Conservation (phyloP, 208 protist species). For the Porcisia deanei region DNA sequence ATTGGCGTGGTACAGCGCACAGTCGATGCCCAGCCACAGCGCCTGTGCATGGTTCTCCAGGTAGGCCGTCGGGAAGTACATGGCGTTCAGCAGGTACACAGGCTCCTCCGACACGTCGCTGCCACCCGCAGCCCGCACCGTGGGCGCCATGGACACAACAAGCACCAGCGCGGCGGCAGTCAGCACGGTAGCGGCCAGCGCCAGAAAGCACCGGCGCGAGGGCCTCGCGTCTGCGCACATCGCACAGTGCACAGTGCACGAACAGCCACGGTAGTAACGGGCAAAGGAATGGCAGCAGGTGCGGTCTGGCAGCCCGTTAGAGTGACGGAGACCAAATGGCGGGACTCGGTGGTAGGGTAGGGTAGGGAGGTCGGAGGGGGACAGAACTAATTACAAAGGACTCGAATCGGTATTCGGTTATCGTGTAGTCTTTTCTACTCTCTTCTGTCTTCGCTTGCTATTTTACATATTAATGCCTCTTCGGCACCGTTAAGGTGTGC, state of each 20-base stretch:
- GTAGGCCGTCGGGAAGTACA: constrained; percentile 12
- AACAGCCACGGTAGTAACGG: neutral
- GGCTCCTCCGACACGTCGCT: neutral
- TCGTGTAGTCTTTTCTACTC: too few species aligned
- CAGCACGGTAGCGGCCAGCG: neutral
- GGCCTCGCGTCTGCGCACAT: neutral
- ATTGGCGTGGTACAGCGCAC: constrained; percentile 21
- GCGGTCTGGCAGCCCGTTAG: neutral
- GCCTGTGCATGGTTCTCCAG: constrained; percentile 8
- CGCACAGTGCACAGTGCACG: neutral
- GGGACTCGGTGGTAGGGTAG: neutral
- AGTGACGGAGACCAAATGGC: neutral
- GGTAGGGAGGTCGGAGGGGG: neutral
- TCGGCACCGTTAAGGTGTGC: too few species aligned
- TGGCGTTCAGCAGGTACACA: constrained; percentile 28
- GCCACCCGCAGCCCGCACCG: constrained; percentile 1
- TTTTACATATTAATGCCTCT: too few species aligned
- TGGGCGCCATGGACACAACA: neutral
- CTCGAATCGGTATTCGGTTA: too few species aligned
- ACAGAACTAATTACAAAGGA: neutral
- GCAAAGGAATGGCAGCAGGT: neutral
- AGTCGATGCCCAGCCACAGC: constrained; percentile 26
- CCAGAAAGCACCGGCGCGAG: neutral
- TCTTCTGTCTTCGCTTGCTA: too few species aligned
- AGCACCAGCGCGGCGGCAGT: neutral